Percentiles rank a stretch among this genome's conserved stretches.
Evolutionary conservation across 2,329 filamentous ascomycete species (phyloP).

Genomic region (Hypoxylon sp.): DNA sequence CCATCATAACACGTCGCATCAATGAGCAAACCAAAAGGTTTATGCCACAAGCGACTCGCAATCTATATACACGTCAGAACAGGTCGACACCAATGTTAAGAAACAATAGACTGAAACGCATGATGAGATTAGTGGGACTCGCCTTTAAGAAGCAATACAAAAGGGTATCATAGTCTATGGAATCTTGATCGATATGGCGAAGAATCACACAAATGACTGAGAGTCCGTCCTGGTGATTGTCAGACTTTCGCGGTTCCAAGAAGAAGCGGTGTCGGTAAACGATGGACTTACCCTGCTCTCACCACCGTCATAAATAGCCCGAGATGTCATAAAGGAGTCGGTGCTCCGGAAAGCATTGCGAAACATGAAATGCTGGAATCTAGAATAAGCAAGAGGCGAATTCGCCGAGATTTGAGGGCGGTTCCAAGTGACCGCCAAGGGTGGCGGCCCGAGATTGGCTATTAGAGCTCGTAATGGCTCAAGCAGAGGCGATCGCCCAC

Average conservation of each 20-base stretch:
- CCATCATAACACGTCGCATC: conserved; percentile 78
- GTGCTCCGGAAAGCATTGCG: conserved; percentile 74
- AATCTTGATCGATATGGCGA: conserved; percentile 73
- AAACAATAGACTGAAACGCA: not conserved
- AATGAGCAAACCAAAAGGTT: conserved; percentile 74
- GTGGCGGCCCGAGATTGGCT: conserved; percentile 74
- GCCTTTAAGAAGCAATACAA: conserved; percentile 77
- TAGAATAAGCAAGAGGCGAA: conserved; percentile 71
- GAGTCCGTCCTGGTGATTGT: conserved; percentile 65
- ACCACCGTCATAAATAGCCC: conserved; percentile 77
- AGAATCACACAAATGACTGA: conserved; percentile 77
- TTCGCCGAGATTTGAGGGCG: conserved; percentile 73
- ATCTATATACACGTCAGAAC: conserved; percentile 59
- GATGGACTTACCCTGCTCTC: conserved; percentile 68
- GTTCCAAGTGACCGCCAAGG: conserved; percentile 76
- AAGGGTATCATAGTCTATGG: conserved; percentile 73
- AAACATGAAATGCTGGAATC: conserved; percentile 80
- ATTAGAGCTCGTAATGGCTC: conserved; percentile 72
- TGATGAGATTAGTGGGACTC: conserved; percentile 28
- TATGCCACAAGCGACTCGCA: conserved; percentile 76
- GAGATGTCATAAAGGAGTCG: conserved; percentile 72
- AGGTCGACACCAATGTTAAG: not conserved
- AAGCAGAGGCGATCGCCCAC: conserved; percentile 66
- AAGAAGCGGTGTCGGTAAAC: not conserved
- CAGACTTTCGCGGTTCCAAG: conserved; percentile 13